A percentile compares a stretch with the other conserved stretches of the same genome.
Evolutionary conservation across 1,139 yeast species (phyloP).

Genomic region (Diutina neorugosa): DNA sequence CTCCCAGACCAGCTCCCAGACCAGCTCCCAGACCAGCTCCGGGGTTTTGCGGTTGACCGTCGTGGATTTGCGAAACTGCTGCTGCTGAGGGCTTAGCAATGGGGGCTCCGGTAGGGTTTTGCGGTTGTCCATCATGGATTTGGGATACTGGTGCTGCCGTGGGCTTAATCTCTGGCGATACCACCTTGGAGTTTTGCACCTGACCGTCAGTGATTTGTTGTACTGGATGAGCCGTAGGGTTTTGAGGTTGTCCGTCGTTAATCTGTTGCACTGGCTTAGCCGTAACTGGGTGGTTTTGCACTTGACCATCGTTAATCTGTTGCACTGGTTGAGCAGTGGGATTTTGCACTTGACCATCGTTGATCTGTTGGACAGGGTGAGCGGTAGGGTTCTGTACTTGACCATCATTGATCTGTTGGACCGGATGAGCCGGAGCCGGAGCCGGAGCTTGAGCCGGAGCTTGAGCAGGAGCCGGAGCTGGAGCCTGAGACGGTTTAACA

Average conservation of each 20-base stretch:
- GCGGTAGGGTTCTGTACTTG: slow-evolving; percentile 5
- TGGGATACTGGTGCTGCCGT: slow-evolving; percentile 18
- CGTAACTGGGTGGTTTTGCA: slow-evolving; percentile 6
- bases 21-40: background rate
- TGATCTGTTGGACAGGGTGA: slow-evolving; percentile 5
- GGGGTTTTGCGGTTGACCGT: slow-evolving; percentile 9
- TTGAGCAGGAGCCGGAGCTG: background rate
- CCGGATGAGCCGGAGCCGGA: background rate
- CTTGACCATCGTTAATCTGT: slow-evolving; percentile 7
- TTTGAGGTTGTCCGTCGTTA: slow-evolving; percentile 7
- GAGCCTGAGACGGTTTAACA: background rate
- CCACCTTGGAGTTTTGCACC: slow-evolving; percentile 5
- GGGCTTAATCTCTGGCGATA: slow-evolving; percentile 9
- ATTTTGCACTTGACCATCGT: slow-evolving; percentile 7
- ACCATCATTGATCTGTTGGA: background rate
- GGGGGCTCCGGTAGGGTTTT: slow-evolving; percentile 14
- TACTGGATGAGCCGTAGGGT: slow-evolving; percentile 10
- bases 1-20: background rate
- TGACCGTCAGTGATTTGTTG: slow-evolving; percentile 7
- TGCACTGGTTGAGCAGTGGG: slow-evolving; percentile 5
- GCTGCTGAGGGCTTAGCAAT: slow-evolving; percentile 4
- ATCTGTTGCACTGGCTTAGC: slow-evolving; percentile 15
- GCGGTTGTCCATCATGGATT: slow-evolving; percentile 41
- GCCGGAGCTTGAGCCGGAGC: too few species aligned
- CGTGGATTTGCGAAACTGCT: slow-evolving; percentile 4